Base-by-base conservation (phyloP, 2,329 filamentous ascomycete genomes). In the Dactylella cylindrospora region DNA sequence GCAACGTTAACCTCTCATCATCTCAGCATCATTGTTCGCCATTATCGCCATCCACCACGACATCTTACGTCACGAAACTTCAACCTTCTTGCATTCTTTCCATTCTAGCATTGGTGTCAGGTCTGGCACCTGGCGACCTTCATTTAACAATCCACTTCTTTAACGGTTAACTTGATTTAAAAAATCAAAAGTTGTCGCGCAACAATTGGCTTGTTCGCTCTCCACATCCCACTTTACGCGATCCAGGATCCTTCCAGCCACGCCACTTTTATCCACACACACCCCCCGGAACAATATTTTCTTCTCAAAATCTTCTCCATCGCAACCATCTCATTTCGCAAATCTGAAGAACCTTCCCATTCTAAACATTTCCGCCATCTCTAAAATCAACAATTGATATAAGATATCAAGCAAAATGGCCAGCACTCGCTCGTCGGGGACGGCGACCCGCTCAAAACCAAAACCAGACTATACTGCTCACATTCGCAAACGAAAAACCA, bases 401-500 rank as follows among this genome's bases (percentile, higher is more conserved):
- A 31, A 38, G 26, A 9, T 10, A 25, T 13, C 31, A 43, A 17
- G n/a, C 22, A 39, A 20, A 29, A 57, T 57, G 52, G 52, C 52
- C 2, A 62, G 44, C 28, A 50, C 57, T 9, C 29, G 57, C 19
- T 39, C 36, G 13, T 12, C 55, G 17, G 57, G 29, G 22, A 40
- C 35, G 25, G 45, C 8, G 20, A 50, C 57, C 36, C 55, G 55
- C n/a, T 49, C 57, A 5, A 22, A 43, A 29, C 5, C 41, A 35
- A 53, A 61, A 33, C 55, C 55, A 15, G 55, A 61, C 19, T 53
- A 53, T 36, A 61, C 55, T 13, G 41, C 55, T 7, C 41, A 47
- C 23, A 62, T 62, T 23, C 49, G 57, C 13, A 62, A 62, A 38
- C 57, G 49, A 23, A 62, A 62, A 32, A 62, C 57, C 3, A 62